phyloP scores from a whole-genome alignment of 2,329 filamentous ascomycete species.

The Neofusicoccum sp. region DNA sequence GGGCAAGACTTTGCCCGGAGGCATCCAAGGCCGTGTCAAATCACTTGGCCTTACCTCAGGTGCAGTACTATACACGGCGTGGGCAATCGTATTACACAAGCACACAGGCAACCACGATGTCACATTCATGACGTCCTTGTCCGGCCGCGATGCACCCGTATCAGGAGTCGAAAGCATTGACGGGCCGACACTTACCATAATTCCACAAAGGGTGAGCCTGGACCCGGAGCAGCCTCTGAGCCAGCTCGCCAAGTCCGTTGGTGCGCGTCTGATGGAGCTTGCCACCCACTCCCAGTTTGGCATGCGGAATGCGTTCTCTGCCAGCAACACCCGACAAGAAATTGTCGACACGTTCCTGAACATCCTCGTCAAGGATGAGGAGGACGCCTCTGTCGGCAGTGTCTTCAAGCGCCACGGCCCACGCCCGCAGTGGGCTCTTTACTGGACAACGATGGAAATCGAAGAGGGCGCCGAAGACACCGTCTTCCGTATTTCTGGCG shows the following conservation, averaged over 20 bases:
- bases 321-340: not conserved
- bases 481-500: not conserved
- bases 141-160: slow-evolving; percentile 1
- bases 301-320: not conserved
- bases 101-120: not conserved
- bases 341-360: slow-evolving; percentile 17
- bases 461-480: not conserved
- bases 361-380: not conserved
- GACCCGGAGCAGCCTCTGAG: not conserved
- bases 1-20: not conserved
- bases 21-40: not conserved
- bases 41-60: not conserved
- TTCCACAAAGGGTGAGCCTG: not conserved
- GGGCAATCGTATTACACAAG: slow-evolving; percentile 5
- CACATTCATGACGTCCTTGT: slow-evolving; percentile 3
- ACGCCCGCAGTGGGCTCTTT: not conserved
- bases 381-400: not conserved
- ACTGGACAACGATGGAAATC: not conserved
- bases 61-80: slow-evolving; percentile 9
- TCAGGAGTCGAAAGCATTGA: not conserved
- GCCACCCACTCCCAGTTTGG: slow-evolving; percentile 14
- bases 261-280: not conserved
- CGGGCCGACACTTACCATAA: slow-evolving; percentile 1
- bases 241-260: not conserved
- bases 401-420: slow-evolving; percentile 9